Percentiles rank a stretch among this genome's conserved stretches.
phyloP scores from a whole-genome alignment of 73 alveolate species.

The Strombidium stylifer region DNA sequence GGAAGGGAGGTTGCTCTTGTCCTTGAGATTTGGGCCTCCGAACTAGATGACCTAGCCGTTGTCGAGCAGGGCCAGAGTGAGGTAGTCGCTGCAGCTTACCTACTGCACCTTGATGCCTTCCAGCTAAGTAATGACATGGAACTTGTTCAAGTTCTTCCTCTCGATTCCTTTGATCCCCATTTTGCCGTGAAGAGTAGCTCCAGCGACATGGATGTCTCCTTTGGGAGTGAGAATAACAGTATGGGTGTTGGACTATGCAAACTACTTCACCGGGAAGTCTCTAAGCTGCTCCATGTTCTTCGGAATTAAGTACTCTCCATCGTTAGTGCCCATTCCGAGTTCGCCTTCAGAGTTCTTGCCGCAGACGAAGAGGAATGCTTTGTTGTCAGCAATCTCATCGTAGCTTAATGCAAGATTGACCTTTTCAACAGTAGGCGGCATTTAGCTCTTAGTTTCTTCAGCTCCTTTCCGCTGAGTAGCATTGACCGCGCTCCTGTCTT shows the following conservation, averaged over 20 bases:
- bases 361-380: constrained; percentile 86
- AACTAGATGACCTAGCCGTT: constrained; percentile 91
- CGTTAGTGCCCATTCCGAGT: constrained; percentile 82
- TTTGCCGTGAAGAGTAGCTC: constrained; percentile 94
- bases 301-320: constrained; percentile 77
- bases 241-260: constrained; percentile 90
- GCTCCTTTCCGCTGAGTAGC: neutral
- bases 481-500: neutral
- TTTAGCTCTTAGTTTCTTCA: neutral
- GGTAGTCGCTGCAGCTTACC: constrained; percentile 97
- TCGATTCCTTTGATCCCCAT: constrained; percentile 81
- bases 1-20: constrained; percentile 60
- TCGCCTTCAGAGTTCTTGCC: constrained; percentile 97
- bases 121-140: constrained; percentile 61
- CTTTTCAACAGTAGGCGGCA: neutral
- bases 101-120: constrained; percentile 63
- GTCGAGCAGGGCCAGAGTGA: constrained; percentile 81
- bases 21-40: constrained; percentile 96
- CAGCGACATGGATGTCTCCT: constrained; percentile 88
- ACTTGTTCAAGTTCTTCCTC: constrained; percentile 61
- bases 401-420: neutral
- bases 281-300: constrained; percentile 74
- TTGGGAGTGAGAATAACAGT: constrained; percentile 87
- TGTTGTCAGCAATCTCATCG: constrained; percentile 15
- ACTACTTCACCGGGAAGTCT: constrained; percentile 55